phyloP scores from a whole-genome alignment of 1,284 basidiomycete genomes.

The Apiotrichum montevideense region DNA sequence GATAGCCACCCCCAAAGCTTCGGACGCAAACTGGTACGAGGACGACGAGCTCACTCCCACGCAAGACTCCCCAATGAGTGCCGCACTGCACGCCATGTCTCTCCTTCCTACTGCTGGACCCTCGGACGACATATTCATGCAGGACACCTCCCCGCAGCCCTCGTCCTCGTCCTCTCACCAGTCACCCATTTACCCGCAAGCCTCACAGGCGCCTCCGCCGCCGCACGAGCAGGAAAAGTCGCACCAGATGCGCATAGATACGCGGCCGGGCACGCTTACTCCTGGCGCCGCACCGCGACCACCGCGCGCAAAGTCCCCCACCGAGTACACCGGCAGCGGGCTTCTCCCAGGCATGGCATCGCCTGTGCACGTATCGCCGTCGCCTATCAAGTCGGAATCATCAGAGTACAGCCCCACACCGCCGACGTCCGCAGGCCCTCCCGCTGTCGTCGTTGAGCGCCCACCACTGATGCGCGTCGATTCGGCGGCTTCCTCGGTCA shows the following conservation, averaged over 20 bases:
- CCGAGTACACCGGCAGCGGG: not conserved
- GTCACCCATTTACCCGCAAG: no score
- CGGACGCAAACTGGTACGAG: conserved; percentile 31
- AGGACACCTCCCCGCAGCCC: not conserved
- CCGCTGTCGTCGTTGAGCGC: conserved; percentile 20
- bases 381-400: not conserved
- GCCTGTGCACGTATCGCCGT: conserved; percentile 19
- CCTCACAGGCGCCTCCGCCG: conserved; percentile 4
- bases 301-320: not conserved
- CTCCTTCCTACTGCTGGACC: conserved; percentile 1
- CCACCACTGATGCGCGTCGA: conserved; percentile 29
- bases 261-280: not conserved
- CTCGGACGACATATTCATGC: conserved; percentile 8
- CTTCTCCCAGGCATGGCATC: conserved; percentile 35
- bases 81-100: conserved; percentile 13
- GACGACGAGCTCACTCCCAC: conserved; percentile 37
- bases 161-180: no score
- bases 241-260: not conserved
- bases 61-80: conserved; percentile 30
- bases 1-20: conserved; percentile 11
- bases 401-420: not conserved
- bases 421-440: conserved; percentile 19
- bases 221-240: not conserved
- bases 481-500: conserved; percentile 13
- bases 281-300: not conserved